Base-by-base conservation (phyloP, 78 protist genomes). In the Dictyostelium capitatum region DNA sequence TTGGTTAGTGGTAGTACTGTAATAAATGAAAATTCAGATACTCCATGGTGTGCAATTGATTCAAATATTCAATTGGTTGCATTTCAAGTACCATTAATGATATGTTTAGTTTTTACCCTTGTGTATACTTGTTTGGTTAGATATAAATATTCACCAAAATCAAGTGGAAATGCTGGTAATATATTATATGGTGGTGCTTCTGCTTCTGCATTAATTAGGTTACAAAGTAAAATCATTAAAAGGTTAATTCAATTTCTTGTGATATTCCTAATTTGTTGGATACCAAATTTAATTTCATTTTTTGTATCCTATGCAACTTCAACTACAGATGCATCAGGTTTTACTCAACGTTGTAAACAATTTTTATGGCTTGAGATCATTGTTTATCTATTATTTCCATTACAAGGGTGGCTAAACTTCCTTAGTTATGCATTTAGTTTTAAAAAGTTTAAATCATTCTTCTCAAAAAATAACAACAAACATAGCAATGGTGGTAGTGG, bases 231-330 rank as follows among this genome's bases (percentile, higher is more conserved):
- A 15, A 73, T 73, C 1, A 73, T 73, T 46, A 7, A 43, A 50
- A 77, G 82, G 51, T 50, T 77, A 25, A 50, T 37, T 23, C 30
- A 25, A 25, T 77, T 77, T 10, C 6, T 23, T 10, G 15, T 43
- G 23, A 64, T 77, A 20, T 48, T 77, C n/a, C 14, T 77, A n/a
- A 51, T 77, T 50, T 77, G 82, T 50, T 77, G 82, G 82, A 4
- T 28, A 28, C 57, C 64, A 15, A 77, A 20, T 50, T 14, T 77
- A 25, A 43, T 77, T 6, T 37, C 41, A 37, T 77, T 72, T 54
- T 72, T 77, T 51, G 28, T 46, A 3, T 17, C 65, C 12, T 28
- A 20, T 19, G 6, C 30, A 0, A 32, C 7, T 7, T 25, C n/a
- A 14, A 51, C n/a, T 4, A 12, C 56, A 14, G 56, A 12, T 4